phyloP scores from a whole-genome alignment of 371 early-diverging fungal genomes.

The Mortierella sp. region DNA sequence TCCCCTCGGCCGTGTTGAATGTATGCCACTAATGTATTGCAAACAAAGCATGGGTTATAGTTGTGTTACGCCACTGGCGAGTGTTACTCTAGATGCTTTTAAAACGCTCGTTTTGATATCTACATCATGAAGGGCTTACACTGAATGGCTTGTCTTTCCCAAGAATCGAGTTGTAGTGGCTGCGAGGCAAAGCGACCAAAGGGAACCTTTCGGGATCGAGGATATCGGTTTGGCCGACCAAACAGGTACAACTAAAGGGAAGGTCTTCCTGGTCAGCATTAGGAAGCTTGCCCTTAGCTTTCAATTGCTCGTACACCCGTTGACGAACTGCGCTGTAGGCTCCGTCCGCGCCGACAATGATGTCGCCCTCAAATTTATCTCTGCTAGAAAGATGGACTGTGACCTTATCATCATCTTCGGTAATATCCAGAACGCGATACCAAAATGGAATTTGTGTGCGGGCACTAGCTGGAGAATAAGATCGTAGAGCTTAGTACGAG shows the following conservation, averaged over 20 bases:
- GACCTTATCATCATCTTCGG: not conserved
- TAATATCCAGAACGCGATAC: constrained; percentile 4
- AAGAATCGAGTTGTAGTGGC: not conserved
- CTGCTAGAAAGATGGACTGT: constrained; percentile 7
- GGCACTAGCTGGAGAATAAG: constrained; percentile 16
- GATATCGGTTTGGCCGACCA: constrained; percentile 17
- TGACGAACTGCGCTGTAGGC: constrained; percentile 23
- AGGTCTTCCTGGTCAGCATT: not conserved
- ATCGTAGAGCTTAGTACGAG: constrained; percentile 15
- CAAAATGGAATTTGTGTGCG: constrained; percentile 9
- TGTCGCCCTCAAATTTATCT: not conserved
- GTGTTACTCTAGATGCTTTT: too few species aligned
- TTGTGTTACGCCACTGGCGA: too few species aligned
- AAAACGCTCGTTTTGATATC: too few species aligned
- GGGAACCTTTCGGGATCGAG: constrained; percentile 1
- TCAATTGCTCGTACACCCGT: not conserved
- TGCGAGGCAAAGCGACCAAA: not conserved
- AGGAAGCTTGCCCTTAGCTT: constrained; percentile 1
- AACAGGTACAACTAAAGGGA: constrained; percentile 11
- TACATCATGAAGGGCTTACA: not conserved
- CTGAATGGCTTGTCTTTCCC: not conserved
- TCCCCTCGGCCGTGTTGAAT: not conserved
- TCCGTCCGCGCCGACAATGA: constrained; percentile 24
- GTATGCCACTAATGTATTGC: not conserved
- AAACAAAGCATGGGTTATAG: too few species aligned